Percentiles rank a stretch among this genome's conserved stretches.
phyloP scores from a whole-genome alignment of 2,329 filamentous ascomycete species.

The Phialophora expanda region DNA sequence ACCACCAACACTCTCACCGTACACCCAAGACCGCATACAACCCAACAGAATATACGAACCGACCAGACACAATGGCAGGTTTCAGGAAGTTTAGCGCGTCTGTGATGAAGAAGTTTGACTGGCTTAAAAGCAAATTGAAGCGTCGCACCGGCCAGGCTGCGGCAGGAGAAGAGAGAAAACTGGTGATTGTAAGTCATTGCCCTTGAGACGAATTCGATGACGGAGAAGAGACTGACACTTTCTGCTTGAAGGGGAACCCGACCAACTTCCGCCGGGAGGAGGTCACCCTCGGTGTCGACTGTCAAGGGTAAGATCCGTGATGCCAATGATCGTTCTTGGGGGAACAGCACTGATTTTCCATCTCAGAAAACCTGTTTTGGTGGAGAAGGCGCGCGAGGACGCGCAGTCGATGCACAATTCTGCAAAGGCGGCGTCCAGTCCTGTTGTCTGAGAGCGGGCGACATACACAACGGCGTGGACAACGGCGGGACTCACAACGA shows the following conservation, averaged over 20 bases:
- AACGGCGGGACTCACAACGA: neutral
- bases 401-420: slow-evolving; percentile 29
- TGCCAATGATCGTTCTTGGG: neutral
- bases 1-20: neutral
- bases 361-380: slow-evolving; percentile 26
- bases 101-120: slow-evolving; percentile 28
- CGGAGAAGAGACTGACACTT: slow-evolving; percentile 36
- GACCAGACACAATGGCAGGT: slow-evolving; percentile 17
- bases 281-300: slow-evolving; percentile 42
- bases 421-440: slow-evolving; percentile 16
- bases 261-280: slow-evolving; percentile 53
- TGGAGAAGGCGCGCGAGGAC: slow-evolving; percentile 32
- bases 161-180: slow-evolving; percentile 23
- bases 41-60: neutral
- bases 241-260: slow-evolving; percentile 46
- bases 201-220: neutral
- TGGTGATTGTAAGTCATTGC: slow-evolving; percentile 23
- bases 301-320: slow-evolving; percentile 45
- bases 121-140: slow-evolving; percentile 11
- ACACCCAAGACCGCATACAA: neutral
- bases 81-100: slow-evolving; percentile 13
- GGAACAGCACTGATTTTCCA: slow-evolving; percentile 2
- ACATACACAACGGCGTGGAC: neutral
- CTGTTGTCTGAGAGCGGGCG: neutral
- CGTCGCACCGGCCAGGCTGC: slow-evolving; percentile 13